Evolutionary conservation across 2,329 filamentous ascomycete genomes (phyloP).

Genomic region (Chaetomium sp.): DNA sequence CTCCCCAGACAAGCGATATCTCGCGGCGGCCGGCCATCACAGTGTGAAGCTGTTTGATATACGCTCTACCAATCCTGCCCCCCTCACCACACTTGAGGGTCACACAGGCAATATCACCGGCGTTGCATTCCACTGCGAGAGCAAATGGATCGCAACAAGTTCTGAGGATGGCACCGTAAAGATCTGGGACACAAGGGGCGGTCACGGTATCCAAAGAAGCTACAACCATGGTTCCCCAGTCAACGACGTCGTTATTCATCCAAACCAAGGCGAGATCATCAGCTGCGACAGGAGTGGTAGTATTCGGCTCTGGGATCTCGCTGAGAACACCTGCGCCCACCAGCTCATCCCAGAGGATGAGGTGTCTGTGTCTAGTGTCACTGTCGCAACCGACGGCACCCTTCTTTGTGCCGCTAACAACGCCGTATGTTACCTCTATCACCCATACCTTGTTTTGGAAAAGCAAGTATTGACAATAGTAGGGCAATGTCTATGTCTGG

Average conservation of each 20-base stretch:
- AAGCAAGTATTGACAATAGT: conserved; percentile 14
- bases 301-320: conserved; percentile 91
- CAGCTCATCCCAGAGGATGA: conserved; percentile 96
- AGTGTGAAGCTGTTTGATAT: conserved; percentile 98
- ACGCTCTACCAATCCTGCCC: conserved; percentile 94
- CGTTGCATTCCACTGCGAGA: conserved; percentile 95
- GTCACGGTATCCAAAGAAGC: conserved; percentile 73
- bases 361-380: conserved; percentile 87
- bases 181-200: conserved; percentile 89
- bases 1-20: conserved; percentile 93
- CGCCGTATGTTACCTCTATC: conserved; percentile 47
- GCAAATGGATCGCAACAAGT: conserved; percentile 99
- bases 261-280: conserved; percentile 96
- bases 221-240: conserved; percentile 85
- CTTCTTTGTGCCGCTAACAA: conserved; percentile 93
- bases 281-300: conserved; percentile 90
- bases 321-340: conserved; percentile 94
- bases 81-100: conserved; percentile 88
- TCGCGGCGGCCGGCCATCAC: conserved; percentile 72
- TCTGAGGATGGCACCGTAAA: conserved; percentile 95
- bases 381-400: conserved; percentile 88
- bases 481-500: conserved; percentile 98
- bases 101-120: conserved; percentile 95
- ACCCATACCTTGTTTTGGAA: not conserved
- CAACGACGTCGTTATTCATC: conserved; percentile 98